Evolutionary conservation across 306 rosid genomes (phyloP).

Genomic region (Malus sieversii): DNA sequence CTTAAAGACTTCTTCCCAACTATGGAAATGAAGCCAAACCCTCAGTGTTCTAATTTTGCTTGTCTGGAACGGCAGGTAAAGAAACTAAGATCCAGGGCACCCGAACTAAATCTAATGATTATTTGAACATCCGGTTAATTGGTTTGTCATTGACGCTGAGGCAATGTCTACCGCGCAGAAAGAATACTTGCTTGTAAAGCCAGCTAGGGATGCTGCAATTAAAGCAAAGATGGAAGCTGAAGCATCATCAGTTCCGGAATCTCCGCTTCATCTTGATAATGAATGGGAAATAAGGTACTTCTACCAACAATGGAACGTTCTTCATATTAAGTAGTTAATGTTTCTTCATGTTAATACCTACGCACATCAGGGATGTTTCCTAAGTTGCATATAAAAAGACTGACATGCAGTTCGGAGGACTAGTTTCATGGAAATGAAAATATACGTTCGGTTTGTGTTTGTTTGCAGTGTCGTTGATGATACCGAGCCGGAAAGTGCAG

Average conservation of each 20-base stretch:
- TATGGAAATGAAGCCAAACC: constrained; percentile 98
- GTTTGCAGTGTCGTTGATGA: constrained; percentile 68
- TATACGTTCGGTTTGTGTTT: constrained; percentile 1
- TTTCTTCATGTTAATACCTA: background rate
- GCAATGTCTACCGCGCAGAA: constrained; percentile 40
- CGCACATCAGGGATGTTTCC: background rate
- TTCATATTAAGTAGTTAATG: background rate
- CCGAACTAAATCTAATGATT: constrained; percentile 2
- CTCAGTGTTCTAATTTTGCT: constrained; percentile 86
- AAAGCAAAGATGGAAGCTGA: constrained; percentile 76
- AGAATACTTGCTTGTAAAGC: constrained; percentile 62
- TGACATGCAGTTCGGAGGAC: background rate
- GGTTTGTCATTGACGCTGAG: background rate
- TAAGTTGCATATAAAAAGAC: background rate
- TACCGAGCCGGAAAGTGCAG: constrained; percentile 29
- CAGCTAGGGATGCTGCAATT: constrained; percentile 85
- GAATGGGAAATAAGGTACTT: constrained; percentile 94
- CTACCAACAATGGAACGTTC: background rate
- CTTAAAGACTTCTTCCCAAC: constrained; percentile 95
- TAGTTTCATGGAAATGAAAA: background rate
- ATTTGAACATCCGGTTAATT: background rate
- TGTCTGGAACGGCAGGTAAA: constrained; percentile 81
- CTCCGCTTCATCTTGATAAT: constrained; percentile 74
- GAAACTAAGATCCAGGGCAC: constrained; percentile 7
- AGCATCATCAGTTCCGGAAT: constrained; percentile 41